Evolutionary conservation across 257 asterid species (phyloP), one percentile per base, ranked within the genome.

Genomic region (Dorcoceras hygrometricum): DNA sequence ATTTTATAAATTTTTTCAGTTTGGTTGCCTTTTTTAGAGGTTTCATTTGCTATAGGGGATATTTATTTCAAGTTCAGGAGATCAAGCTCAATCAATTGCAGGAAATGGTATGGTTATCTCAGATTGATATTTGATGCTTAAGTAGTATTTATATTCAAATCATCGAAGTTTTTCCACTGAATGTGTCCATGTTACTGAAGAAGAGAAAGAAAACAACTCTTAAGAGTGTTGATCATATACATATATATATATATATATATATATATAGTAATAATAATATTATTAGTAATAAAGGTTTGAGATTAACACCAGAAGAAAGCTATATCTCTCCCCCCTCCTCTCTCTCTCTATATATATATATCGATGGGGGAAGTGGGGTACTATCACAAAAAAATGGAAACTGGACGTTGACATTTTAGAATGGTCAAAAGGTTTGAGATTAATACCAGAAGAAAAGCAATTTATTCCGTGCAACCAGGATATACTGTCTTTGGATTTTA

Each of bases 41-140:
- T 69, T 77, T 72, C 57, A 69, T 67, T 75, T 71, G 65, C 22
- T 75, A 78, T 74, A 93, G 97, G 99, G 99, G 71, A 76, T 90
- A 76, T 90, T 90, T 75, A 86, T 90, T 81, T 90, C 99, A 71
- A 87, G 97, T 80, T 90, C 99, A 6, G 99, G 97, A 59, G 99
- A 93, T 63, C 99, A 93, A 76, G 65, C 99, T 11, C 99, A 93
- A 74, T 80, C 99, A 39, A 71, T 76, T 84, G 82, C 91, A 57
- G 99, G 99, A 77, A 93, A 88, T 74, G 97, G 99, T 93, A 87
- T 24, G 79, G 59, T 68, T 61, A 62, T 77, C 67, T 78, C 71
- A 57, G 59, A 62, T 62, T 63, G 68, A 57, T 55, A 31, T 63
- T 68, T 61, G 72, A 75, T 53, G 53, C 29, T 59, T 66, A 34